Conservation (phyloP, 805 yeast genomes). For the Barnettozyma botsteinii region DNA sequence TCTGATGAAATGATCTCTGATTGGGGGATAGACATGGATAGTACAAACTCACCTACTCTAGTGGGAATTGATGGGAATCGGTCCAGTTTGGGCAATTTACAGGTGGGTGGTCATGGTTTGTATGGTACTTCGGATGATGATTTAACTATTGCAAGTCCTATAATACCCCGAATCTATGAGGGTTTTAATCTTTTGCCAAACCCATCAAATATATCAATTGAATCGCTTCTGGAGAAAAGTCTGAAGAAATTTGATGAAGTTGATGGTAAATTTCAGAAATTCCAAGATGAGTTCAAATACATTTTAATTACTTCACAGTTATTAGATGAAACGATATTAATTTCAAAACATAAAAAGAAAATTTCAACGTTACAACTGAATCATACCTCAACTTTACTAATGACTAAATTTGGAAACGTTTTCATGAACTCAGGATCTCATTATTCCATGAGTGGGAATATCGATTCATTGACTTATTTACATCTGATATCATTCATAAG, state of each 20-base stretch:
- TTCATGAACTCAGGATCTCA: background rate
- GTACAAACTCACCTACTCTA: conserved; percentile 24
- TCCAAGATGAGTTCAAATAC: conserved; percentile 48
- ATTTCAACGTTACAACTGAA: conserved; percentile 8
- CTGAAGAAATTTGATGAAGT: conserved; percentile 11
- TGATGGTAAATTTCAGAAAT: conserved; percentile 17
- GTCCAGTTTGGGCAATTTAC: background rate
- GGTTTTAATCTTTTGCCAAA: background rate
- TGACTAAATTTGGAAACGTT: conserved; percentile 4
- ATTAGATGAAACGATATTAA: conserved; percentile 34
- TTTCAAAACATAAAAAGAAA: conserved; percentile 21
- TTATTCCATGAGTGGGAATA: background rate
- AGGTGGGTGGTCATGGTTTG: background rate
- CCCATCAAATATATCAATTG: conserved; percentile 1
- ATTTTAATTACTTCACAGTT: conserved; percentile 43
- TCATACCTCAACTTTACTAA: background rate
- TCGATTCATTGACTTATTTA: conserved; percentile 1
- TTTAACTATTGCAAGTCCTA: conserved; percentile 4
- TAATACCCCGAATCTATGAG: background rate
- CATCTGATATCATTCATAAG: background rate
- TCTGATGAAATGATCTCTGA: conserved; percentile 19
- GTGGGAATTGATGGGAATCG: conserved; percentile 13
- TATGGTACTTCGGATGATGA: conserved; percentile 7
- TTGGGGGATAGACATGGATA: conserved; percentile 23
- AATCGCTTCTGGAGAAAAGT: background rate